These are phyloP conservation scores for Protomyces pachydermus DNA, from an alignment of 1,139 yeast genomes.

Conservation along the genomic window DNA sequence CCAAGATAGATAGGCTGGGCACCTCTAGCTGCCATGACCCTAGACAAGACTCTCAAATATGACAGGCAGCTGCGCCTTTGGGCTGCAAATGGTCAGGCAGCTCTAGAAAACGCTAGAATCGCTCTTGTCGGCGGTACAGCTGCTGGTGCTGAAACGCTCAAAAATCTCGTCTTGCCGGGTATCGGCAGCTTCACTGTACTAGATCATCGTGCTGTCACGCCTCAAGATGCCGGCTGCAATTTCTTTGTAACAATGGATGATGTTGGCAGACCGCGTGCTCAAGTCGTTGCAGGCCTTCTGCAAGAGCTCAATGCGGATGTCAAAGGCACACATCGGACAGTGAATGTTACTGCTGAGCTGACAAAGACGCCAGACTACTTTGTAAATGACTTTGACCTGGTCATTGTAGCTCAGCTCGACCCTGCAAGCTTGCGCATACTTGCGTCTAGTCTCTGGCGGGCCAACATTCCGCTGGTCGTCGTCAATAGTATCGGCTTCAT, in stretches of 20 bases:
- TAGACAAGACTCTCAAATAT: constrained; percentile 44
- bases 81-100: constrained; percentile 72
- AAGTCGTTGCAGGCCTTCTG: constrained; percentile 44
- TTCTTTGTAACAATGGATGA: constrained; percentile 55
- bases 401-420: constrained; percentile 44
- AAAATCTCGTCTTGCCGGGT: constrained; percentile 68
- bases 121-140: constrained; percentile 59
- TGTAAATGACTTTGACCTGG: constrained; percentile 49
- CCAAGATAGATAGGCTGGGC: neutral
- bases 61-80: constrained; percentile 88
- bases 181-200: constrained; percentile 62
- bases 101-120: constrained; percentile 55
- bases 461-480: constrained; percentile 52
- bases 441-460: constrained; percentile 44
- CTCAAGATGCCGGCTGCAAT: constrained; percentile 51
- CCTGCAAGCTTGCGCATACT: constrained; percentile 35
- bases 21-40: neutral
- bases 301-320: constrained; percentile 61
- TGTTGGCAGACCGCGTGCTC: constrained; percentile 46
- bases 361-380: constrained; percentile 42
- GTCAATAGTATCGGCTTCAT: constrained; percentile 60
- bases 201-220: constrained; percentile 46
- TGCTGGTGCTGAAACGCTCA: constrained; percentile 63
- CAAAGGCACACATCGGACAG: constrained; percentile 41
- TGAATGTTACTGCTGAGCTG: constrained; percentile 28